A percentile compares a stretch with the other conserved stretches of the same genome.
Evolutionary conservation across 2,329 filamentous ascomycete species (phyloP).

Genomic region (Passalora sequoiae): DNA sequence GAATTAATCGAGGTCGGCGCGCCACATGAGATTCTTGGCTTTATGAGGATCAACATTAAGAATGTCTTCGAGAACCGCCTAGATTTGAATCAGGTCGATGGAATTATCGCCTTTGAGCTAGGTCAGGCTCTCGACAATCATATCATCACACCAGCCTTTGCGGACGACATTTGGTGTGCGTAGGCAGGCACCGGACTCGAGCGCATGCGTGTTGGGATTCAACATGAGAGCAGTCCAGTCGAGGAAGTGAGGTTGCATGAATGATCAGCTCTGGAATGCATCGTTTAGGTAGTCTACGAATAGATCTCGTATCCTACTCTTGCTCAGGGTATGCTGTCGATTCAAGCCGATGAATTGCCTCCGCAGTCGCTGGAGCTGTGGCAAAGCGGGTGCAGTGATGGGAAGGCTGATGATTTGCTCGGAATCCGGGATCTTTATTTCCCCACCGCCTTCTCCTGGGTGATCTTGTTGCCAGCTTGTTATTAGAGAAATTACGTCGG

Average conservation of each 20-base stretch:
- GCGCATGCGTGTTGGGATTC: no score
- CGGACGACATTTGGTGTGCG: background rate
- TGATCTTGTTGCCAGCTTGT: slow-evolving; percentile 64
- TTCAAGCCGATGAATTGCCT: slow-evolving; percentile 74
- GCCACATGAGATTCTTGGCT: background rate
- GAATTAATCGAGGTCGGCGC: background rate
- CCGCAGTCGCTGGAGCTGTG: slow-evolving; percentile 70
- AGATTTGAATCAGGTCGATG: background rate
- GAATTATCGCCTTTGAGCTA: background rate
- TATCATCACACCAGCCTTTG: background rate
- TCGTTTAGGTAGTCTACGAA: slow-evolving; percentile 43
- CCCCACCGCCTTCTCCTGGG: slow-evolving; percentile 55
- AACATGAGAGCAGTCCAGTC: no score
- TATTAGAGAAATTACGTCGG: slow-evolving; percentile 67
- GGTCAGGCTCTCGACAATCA: background rate
- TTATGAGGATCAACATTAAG: background rate
- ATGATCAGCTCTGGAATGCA: slow-evolving; percentile 32
- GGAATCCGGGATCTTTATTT: slow-evolving; percentile 51
- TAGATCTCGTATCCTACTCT: slow-evolving; percentile 34
- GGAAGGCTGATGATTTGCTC: slow-evolving; percentile 60
- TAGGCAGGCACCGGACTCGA: background rate
- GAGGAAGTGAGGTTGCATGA: no score
- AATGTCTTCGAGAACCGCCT: background rate
- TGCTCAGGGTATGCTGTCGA: slow-evolving; percentile 53
- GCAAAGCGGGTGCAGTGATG: slow-evolving; percentile 58